phyloP scores from a whole-genome alignment of 768 basidiomycete species.

The Mycena rosella region DNA sequence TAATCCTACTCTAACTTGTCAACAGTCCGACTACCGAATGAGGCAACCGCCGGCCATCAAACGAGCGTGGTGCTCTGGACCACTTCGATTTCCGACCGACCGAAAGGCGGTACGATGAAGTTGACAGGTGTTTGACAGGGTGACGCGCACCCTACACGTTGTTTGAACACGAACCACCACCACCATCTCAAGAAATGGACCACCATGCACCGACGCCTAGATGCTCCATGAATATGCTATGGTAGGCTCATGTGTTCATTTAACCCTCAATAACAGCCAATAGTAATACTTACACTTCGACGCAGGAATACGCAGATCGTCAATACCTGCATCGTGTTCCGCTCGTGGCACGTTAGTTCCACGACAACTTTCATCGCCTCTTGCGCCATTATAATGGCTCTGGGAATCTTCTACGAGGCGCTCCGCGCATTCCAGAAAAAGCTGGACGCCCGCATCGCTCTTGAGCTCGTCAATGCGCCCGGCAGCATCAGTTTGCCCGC shows the following conservation, averaged over 20 bases:
- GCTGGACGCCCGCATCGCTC: conserved; percentile 70
- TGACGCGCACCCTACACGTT: too few relatives aligned
- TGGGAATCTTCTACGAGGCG: conserved; percentile 84
- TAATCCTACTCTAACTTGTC: too few relatives aligned
- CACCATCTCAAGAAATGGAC: not conserved
- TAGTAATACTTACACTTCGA: not conserved
- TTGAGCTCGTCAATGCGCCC: conserved; percentile 47
- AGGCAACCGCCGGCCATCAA: too few relatives aligned
- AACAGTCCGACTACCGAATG: too few relatives aligned
- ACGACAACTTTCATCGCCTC: conserved; percentile 70
- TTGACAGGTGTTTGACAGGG: too few relatives aligned
- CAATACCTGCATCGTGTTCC: conserved; percentile 87
- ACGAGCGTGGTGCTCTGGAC: too few relatives aligned
- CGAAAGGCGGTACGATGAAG: too few relatives aligned
- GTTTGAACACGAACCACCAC: too few relatives aligned
- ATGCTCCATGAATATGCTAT: conserved; percentile 88
- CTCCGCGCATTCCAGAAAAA: conserved; percentile 71
- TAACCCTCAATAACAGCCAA: not conserved
- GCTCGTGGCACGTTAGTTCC: conserved; percentile 78
- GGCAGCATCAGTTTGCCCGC: not conserved
- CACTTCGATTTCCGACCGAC: too few relatives aligned
- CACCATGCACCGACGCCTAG: conserved; percentile 70
- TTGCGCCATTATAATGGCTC: conserved; percentile 69
- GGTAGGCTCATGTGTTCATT: conserved; percentile 50
- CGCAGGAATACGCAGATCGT: conserved; percentile 76